Evolutionary conservation across 257 asterid species (phyloP), one percentile per base, ranked within the genome.

Genomic region (Plectranthus barbatus): DNA sequence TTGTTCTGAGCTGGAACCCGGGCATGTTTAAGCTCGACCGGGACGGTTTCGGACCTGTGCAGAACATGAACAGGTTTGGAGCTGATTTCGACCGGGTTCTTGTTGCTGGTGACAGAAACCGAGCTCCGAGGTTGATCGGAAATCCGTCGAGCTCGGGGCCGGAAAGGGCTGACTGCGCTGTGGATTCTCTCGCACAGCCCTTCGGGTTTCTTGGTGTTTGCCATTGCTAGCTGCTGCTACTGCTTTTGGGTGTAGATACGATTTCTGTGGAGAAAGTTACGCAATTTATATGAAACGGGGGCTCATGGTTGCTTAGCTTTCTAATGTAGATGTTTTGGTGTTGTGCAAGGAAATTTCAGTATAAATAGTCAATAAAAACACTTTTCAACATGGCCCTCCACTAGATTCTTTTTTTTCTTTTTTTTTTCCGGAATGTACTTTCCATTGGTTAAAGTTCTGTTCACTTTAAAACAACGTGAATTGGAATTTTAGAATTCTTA

Each of bases 111-210:
- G 53, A 7, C 13, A 0, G 67, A 56, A n/a, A 8, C 4, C 24
- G 74, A 11, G 18, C 26, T 5, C 49, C 55, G 41, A n/a, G 57
- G 61, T 6, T 56, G 72, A 20, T 51, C 39, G 8, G 68, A 39
- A 5, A 52, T 2, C 4, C 34, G 65, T 7, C 66, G 44, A 18
- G 23, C 42, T 46, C 56, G 63, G 20, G 76, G 29, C 58, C 73
- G 54, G 52, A 74, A 67, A 23, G 83, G 79, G 70, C 72, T 40
- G 23, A 72, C 73, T 11, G 82, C 74, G 46, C 36, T 70, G 61
- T 53, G 64, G 71, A 72, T 56, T 60, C 64, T 78, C 62, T 68
- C 58, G 26, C 72, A 51, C 19, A 71, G 1, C 15, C 81, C 68
- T 37, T 58, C 63, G 7, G 75, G 47, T 66, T 59, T 64, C 53